Evolutionary conservation across 2,329 filamentous ascomycete genomes (phyloP).

Genomic region (Cercospora sp.): DNA sequence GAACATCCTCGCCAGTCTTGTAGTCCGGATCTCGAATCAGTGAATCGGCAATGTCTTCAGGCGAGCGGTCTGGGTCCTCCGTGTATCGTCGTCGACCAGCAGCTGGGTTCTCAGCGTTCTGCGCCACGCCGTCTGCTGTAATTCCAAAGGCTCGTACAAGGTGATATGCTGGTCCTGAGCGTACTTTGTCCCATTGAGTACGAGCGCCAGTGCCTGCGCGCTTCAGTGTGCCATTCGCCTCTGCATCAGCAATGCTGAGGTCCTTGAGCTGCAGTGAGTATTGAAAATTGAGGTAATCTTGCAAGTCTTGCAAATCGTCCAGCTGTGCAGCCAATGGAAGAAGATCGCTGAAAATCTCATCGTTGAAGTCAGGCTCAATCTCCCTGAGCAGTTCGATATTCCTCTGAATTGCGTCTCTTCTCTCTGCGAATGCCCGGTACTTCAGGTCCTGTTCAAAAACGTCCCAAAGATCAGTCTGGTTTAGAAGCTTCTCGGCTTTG

Average conservation of each 20-base stretch:
- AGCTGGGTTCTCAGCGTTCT: slow-evolving; percentile 68
- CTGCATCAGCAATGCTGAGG: slow-evolving; percentile 62
- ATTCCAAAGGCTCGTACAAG: slow-evolving; percentile 91
- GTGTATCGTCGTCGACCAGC: slow-evolving; percentile 77
- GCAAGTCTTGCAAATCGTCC: slow-evolving; percentile 93
- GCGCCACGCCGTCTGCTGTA: slow-evolving; percentile 80
- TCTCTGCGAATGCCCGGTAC: slow-evolving; percentile 88
- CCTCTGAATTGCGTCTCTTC: slow-evolving; percentile 80
- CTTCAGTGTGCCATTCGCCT: slow-evolving; percentile 67
- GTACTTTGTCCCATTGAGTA: slow-evolving; percentile 78
- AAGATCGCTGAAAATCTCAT: slow-evolving; percentile 78
- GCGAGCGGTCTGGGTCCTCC: slow-evolving; percentile 77
- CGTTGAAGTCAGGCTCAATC: slow-evolving; percentile 60
- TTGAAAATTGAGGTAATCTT: slow-evolving; percentile 95
- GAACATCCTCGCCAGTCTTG: slow-evolving; percentile 70
- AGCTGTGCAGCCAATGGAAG: slow-evolving; percentile 77
- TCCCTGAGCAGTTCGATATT: slow-evolving; percentile 72
- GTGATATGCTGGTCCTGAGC: slow-evolving; percentile 74
- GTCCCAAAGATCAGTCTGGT: slow-evolving; percentile 91
- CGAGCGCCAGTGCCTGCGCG: slow-evolving; percentile 76
- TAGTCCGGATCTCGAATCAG: slow-evolving; percentile 72
- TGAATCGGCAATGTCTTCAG: slow-evolving; percentile 83
- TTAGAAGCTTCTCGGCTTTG: slow-evolving; percentile 80
- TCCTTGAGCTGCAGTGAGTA: slow-evolving; percentile 85
- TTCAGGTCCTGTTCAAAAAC: slow-evolving; percentile 94